Evolutionary conservation across 2,329 filamentous ascomycete species (phyloP), one percentile per base, ranked within the genome.

Genomic region (Rosellinia necatrix): DNA sequence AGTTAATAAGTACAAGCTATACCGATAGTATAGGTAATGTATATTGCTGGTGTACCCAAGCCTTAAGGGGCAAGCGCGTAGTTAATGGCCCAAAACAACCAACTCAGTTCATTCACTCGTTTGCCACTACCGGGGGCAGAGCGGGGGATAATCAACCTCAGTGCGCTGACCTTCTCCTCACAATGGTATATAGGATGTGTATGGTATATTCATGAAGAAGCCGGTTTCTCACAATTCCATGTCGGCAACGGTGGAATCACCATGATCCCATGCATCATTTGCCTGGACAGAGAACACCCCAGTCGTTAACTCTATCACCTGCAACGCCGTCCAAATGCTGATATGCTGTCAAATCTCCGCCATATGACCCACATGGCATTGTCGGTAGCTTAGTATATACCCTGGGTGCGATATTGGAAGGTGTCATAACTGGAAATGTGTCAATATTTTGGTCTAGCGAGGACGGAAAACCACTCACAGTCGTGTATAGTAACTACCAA

Each of bases 381-480:
- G 51, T 47, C 55, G 57, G 59, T 58, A 54, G 50, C 60, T 66
- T 82, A 93, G 74, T 93, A 93, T 74, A 93, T 93, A 64, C 90
- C 90, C 74, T 93, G 90, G 30, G 90, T 92, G 68, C 90, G 85
- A 75, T 93, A 93, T 77, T 93, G 90, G 77, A 92, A 93, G 60
- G 89, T 91, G 74, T 92, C 89, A 69, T 92, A 91, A 74, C 88
- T 91, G 47, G 37, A 3, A 24, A 37, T 8, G 15, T 12, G 43
- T 63, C 50, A 63, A 56, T 24, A 25, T 10, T 3, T 12, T 17
- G 13, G 7, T 19, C 9, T 10, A 19, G 38, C 8, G 12, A 17
- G 15, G 50, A 24, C 37, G 19, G 9, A 19, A 40, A 30, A 29
- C 3, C 43, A 53, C 88, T 79, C 76, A 92, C 86, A 92, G 81